These are phyloP conservation scores for Hyphochytrium catenoides DNA, from an alignment of 352 stramenopile genomes.

Conservation along the genomic window DNA sequence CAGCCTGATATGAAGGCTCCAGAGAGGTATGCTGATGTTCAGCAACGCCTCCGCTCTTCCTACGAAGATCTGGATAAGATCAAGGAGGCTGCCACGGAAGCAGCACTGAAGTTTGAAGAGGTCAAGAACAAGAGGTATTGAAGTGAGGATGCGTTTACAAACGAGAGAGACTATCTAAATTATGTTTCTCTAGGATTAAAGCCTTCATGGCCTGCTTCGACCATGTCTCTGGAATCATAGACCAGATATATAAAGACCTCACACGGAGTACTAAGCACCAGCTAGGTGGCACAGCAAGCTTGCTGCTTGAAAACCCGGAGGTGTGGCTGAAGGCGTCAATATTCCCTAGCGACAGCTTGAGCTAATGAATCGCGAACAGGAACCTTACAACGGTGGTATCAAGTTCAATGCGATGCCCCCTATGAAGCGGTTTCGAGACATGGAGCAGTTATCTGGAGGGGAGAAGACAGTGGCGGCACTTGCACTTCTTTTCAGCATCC, in stretches of 20 bases:
- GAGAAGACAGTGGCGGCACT: constrained; percentile 98
- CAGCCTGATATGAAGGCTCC: constrained; percentile 89
- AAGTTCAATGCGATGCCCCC: constrained; percentile 99
- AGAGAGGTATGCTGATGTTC: constrained; percentile 61
- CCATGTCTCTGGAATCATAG: constrained; percentile 70
- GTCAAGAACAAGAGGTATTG: constrained; percentile 33
- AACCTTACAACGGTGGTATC: constrained; percentile 93
- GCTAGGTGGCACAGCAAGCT: constrained; percentile 51
- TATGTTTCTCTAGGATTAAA: too few species aligned
- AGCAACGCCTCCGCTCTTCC: constrained; percentile 38
- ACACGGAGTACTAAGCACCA: constrained; percentile 94
- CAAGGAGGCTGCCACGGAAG: constrained; percentile 28
- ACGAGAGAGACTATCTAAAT: too few species aligned
- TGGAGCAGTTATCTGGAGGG: constrained; percentile 92
- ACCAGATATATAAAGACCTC: constrained; percentile 88
- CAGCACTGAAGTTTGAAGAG: constrained; percentile 36
- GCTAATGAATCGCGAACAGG: constrained; percentile 42
- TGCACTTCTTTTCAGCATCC: constrained; percentile 95
- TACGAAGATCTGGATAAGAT: constrained; percentile 46
- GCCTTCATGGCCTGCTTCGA: constrained; percentile 82
- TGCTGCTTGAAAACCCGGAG: constrained; percentile 56
- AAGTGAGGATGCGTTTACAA: too few species aligned
- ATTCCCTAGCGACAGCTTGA: constrained; percentile 15
- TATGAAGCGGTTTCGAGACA: constrained; percentile 96
- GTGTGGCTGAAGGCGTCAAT: background rate